Evolutionary conservation across 192 early-diverging fungal species (phyloP).

Genomic region (Umbelopsis isabellina): DNA sequence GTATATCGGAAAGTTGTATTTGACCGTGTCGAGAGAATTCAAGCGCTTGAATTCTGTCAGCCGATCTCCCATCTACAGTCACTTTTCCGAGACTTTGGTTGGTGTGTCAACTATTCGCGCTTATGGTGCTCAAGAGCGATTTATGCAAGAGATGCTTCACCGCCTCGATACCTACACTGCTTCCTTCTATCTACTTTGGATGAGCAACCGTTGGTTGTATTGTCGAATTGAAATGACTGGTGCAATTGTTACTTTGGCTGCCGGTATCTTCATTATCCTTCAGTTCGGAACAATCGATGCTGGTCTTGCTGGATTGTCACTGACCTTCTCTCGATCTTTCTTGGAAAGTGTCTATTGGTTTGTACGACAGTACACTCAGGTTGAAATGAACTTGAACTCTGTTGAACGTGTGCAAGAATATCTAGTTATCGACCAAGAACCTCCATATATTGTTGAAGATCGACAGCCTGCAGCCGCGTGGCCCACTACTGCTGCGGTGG

Average conservation of each 20-base stretch:
- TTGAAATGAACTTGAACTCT: slow-evolving; percentile 86
- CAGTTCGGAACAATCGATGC: slow-evolving; percentile 60
- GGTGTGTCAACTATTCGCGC: slow-evolving; percentile 84
- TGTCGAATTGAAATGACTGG: slow-evolving; percentile 73
- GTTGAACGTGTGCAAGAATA: slow-evolving; percentile 90
- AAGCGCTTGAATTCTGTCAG: slow-evolving; percentile 85
- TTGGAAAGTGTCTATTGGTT: slow-evolving; percentile 61
- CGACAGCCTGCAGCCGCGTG: slow-evolving; percentile 53
- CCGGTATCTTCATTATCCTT: slow-evolving; percentile 66
- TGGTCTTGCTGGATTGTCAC: slow-evolving; percentile 80
- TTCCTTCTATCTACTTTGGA: slow-evolving; percentile 79
- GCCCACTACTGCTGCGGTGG: slow-evolving; percentile 66
- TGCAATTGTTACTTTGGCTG: slow-evolving; percentile 67
- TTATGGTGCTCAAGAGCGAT: slow-evolving; percentile 67
- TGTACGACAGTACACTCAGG: slow-evolving; percentile 68
- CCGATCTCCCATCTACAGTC: slow-evolving; percentile 76
- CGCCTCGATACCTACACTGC: slow-evolving; percentile 74
- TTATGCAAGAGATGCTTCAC: slow-evolving; percentile 61
- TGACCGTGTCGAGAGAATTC: slow-evolving; percentile 82
- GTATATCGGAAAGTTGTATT: slow-evolving; percentile 57
- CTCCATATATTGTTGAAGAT: slow-evolving; percentile 57
- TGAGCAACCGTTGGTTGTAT: slow-evolving; percentile 77
- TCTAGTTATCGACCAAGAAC: slow-evolving; percentile 78
- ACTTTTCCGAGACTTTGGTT: slow-evolving; percentile 73
- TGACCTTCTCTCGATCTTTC: slow-evolving; percentile 83